A percentile compares a stretch with the other conserved stretches of the same genome.
Evolutionary conservation across 805 yeast genomes (phyloP).

Genomic region (Myxozyma geophila): DNA sequence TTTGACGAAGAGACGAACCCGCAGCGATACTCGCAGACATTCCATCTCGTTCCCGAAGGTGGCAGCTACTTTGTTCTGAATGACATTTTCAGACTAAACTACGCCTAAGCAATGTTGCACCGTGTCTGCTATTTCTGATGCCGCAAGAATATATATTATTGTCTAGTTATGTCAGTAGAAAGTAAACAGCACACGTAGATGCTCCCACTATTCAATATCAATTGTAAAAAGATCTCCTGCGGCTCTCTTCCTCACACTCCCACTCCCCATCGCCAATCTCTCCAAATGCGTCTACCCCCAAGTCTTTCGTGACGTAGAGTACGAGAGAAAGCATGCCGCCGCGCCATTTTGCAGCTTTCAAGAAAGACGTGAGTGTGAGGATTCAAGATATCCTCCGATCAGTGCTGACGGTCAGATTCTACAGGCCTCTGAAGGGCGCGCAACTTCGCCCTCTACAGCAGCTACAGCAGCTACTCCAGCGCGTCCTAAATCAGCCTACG

Average conservation of each 20-base stretch:
- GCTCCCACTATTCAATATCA: too few relatives aligned
- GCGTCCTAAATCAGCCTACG: conserved; percentile 22
- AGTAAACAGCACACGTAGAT: too few relatives aligned
- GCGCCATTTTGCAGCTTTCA: conserved; percentile 24
- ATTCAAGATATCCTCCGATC: too few relatives aligned
- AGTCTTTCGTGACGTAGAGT: too few relatives aligned
- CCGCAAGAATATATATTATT: not conserved
- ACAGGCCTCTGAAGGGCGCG: too few relatives aligned
- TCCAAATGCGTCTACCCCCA: too few relatives aligned
- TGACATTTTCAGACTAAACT: conserved; percentile 95
- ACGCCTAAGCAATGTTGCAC: conserved; percentile 20
- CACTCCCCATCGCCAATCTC: not conserved
- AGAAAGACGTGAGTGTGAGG: conserved; percentile 19
- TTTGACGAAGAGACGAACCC: conserved; percentile 94
- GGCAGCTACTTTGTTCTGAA: conserved; percentile 91
- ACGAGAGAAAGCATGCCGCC: conserved; percentile 17
- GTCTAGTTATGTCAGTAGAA: too few relatives aligned
- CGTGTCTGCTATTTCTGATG: not conserved
- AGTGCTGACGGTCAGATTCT: too few relatives aligned
- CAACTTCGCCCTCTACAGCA: too few relatives aligned
- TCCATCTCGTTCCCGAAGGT: conserved; percentile 94
- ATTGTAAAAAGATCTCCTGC: too few relatives aligned
- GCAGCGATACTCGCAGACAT: conserved; percentile 95
- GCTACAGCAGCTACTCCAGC: not conserved
- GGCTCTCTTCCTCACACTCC: not conserved